A percentile compares a stretch with the other conserved stretches of the same genome.
Conservation (phyloP, 805 yeast species). For the Priceomyces haplophilus region DNA sequence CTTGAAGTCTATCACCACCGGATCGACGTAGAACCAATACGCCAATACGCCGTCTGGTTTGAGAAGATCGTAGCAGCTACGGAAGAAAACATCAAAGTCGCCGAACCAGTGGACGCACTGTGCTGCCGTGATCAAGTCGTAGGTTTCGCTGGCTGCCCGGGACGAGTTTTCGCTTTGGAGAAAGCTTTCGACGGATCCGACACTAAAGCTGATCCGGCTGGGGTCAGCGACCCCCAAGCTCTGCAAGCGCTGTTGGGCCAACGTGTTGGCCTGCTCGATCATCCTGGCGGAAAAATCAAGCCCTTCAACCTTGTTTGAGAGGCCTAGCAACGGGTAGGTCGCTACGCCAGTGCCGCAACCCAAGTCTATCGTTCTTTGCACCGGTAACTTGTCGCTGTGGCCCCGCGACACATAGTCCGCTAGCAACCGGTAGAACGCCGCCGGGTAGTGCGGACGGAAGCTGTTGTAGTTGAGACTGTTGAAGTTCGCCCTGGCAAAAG, state of each 20-base stretch:
- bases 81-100: conserved; percentile 29
- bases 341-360: conserved; percentile 60
- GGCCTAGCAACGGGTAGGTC: conserved; percentile 40
- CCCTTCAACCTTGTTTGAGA: conserved; percentile 40
- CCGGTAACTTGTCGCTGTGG: conserved; percentile 10
- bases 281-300: conserved; percentile 47
- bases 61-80: conserved; percentile 33
- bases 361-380: conserved; percentile 31
- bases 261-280: conserved; percentile 42
- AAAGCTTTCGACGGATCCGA: conserved; percentile 34
- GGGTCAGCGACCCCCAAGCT: conserved; percentile 24
- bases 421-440: conserved; percentile 32
- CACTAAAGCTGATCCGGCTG: conserved; percentile 26
- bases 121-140: conserved; percentile 41
- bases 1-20: conserved; percentile 27
- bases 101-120: conserved; percentile 43
- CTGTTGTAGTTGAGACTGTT: conserved; percentile 34
- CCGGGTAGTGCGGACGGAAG: conserved; percentile 43
- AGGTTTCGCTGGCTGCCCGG: conserved; percentile 8
- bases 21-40: conserved; percentile 43
- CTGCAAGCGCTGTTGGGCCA: conserved; percentile 20
- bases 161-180: conserved; percentile 11
- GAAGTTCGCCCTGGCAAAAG: conserved; percentile 31
- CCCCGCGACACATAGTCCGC: conserved; percentile 22
- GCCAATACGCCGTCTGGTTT: conserved; percentile 42